phyloP scores from a whole-genome alignment of 2,329 filamentous ascomycete genomes.

The Colletotrichum sp. region DNA sequence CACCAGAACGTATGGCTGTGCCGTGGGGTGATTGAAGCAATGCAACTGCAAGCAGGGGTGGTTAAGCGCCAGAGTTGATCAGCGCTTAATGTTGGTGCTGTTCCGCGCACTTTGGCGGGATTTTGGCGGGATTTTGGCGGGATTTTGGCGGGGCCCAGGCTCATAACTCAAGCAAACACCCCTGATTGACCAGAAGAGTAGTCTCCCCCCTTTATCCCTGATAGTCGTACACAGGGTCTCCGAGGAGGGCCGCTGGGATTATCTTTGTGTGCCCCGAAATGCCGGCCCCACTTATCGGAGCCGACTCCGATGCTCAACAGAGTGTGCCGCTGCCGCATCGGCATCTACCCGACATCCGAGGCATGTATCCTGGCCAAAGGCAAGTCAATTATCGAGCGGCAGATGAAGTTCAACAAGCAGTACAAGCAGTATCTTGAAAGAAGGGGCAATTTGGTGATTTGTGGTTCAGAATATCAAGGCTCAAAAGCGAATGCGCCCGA shows the following conservation, averaged over 20 bases:
- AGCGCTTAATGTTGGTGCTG: neutral
- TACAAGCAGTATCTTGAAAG: neutral
- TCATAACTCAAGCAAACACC: accelerated
- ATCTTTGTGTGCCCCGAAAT: neutral
- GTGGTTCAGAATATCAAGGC: neutral
- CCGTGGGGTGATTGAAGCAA: neutral
- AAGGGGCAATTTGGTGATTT: neutral
- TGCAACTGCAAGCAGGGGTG: neutral
- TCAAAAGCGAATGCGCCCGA: neutral
- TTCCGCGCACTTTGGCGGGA: neutral
- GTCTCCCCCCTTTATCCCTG: accelerated
- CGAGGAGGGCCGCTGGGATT: neutral
- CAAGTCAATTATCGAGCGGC: neutral
- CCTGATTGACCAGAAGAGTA: neutral
- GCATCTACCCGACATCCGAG: neutral
- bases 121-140: neutral
- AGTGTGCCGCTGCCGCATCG: neutral
- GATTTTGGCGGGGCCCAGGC: neutral
- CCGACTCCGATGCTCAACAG: neutral
- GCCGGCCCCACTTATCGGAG: neutral
- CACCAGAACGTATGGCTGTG: neutral
- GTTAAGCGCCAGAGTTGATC: neutral
- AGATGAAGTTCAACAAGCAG: neutral
- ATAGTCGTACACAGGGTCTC: neutral
- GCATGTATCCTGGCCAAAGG: neutral